These are phyloP conservation scores for Vitis labrusca DNA, from an alignment of 164 flowering plant species.

Conservation along the genomic window DNA sequence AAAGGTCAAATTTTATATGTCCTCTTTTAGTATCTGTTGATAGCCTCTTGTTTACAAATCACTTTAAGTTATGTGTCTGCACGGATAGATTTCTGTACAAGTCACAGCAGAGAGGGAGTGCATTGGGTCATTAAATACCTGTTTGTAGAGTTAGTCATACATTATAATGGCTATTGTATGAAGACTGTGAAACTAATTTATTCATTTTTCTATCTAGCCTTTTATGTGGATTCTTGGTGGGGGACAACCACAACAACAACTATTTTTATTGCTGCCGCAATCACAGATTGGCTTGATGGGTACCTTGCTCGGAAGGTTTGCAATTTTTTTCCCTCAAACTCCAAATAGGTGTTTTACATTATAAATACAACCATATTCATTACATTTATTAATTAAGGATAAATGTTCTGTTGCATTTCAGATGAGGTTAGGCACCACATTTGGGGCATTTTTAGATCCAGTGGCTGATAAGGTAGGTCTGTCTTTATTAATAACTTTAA, in stretches of 20 bases:
- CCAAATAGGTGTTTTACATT: too few relatives aligned
- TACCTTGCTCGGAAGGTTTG: slow-evolving; percentile 89
- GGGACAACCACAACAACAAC: slow-evolving; percentile 80
- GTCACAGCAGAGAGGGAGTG: too few relatives aligned
- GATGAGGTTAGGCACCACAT: slow-evolving; percentile 82
- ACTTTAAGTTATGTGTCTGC: too few relatives aligned
- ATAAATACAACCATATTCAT: not conserved
- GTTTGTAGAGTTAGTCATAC: too few relatives aligned
- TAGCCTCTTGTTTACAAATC: too few relatives aligned
- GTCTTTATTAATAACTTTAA: not conserved
- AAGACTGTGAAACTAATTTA: slow-evolving; percentile 18
- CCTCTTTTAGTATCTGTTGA: too few relatives aligned
- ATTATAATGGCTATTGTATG: too few relatives aligned
- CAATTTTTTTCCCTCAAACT: not conserved
- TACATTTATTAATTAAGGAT: not conserved
- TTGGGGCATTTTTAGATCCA: slow-evolving; percentile 99
- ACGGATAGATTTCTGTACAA: too few relatives aligned
- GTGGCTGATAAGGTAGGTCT: slow-evolving; percentile 91
- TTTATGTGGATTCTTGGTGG: slow-evolving; percentile 75
- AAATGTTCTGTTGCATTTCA: slow-evolving; percentile 28
- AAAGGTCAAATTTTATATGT: too few relatives aligned
- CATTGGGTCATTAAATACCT: too few relatives aligned
- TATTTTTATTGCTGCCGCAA: slow-evolving; percentile 84
- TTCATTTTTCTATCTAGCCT: slow-evolving; percentile 45
- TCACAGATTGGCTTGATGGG: slow-evolving; percentile 99